Evolutionary conservation across 1,284 basidiomycete genomes (phyloP).

Genomic region (Trametes hirsuta): DNA sequence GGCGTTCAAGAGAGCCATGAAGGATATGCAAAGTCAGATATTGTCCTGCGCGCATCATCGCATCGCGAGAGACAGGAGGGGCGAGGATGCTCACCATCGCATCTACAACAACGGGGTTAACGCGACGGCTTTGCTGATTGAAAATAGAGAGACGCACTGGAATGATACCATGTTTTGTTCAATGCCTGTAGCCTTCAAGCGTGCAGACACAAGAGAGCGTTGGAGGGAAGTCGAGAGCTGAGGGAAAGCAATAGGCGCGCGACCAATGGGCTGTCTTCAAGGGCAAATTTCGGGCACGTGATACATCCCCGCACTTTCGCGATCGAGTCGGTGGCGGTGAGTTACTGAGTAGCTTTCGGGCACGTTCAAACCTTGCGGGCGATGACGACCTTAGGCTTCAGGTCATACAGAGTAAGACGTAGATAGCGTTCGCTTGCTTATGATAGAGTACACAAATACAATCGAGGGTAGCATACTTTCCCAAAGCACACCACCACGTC

Average conservation of each 20-base stretch:
- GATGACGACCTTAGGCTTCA: too few relatives aligned
- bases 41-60: slow-evolving; percentile 13
- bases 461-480: too few relatives aligned
- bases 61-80: slow-evolving; percentile 8
- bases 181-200: background rate
- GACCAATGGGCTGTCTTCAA: slow-evolving; percentile 16
- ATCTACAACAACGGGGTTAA: slow-evolving; percentile 36
- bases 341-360: too few relatives aligned
- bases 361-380: too few relatives aligned
- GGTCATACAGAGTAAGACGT: too few relatives aligned
- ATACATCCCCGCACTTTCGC: background rate
- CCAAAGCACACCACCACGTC: background rate
- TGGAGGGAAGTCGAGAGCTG: background rate
- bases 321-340: too few relatives aligned
- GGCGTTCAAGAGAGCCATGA: background rate
- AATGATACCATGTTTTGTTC: slow-evolving; percentile 55
- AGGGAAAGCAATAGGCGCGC: background rate
- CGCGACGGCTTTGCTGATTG: background rate
- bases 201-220: background rate
- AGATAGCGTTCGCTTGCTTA: too few relatives aligned
- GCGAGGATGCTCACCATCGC: slow-evolving; percentile 43
- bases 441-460: too few relatives aligned
- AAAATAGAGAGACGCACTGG: slow-evolving; percentile 42
- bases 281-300: slow-evolving; percentile 28
- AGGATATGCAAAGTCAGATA: slow-evolving; percentile 7